A percentile compares a stretch with the other conserved stretches of the same genome.
Conservation (phyloP, 805 yeast species). For the Saturnispora sanitii region DNA sequence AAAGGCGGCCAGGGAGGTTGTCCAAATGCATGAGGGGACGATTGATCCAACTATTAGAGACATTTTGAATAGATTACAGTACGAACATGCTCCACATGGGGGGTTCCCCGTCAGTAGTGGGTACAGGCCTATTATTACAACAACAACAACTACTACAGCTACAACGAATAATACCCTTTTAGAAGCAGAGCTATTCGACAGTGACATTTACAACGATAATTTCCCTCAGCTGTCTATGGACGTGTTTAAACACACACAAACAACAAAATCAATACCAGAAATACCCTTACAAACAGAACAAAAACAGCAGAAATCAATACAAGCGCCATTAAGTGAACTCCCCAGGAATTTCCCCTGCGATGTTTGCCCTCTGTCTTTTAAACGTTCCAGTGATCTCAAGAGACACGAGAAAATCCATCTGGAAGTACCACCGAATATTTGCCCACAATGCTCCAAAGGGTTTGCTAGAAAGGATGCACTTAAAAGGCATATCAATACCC, state of each 20-base stretch:
- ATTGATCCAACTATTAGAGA: slow-evolving; percentile 58
- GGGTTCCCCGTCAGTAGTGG: slow-evolving; percentile 31
- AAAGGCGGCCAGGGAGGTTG: slow-evolving; percentile 52
- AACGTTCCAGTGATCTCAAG: slow-evolving; percentile 59
- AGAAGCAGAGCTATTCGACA: too few relatives aligned
- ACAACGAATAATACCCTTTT: neutral
- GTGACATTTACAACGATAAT: neutral
- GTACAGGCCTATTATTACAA: slow-evolving; percentile 9
- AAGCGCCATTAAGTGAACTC: slow-evolving; percentile 13
- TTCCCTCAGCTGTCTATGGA: slow-evolving; percentile 1
- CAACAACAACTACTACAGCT: neutral
- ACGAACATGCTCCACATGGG: slow-evolving; percentile 50
- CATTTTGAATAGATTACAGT: slow-evolving; percentile 48
- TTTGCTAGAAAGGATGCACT: slow-evolving; percentile 78
- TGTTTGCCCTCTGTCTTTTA: slow-evolving; percentile 53
- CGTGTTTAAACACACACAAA: neutral
- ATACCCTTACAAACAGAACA: neutral
- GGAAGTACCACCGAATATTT: slow-evolving; percentile 62
- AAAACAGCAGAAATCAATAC: neutral
- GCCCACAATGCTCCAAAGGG: slow-evolving; percentile 70
- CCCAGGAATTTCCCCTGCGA: slow-evolving; percentile 34
- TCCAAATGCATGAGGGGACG: slow-evolving; percentile 31
- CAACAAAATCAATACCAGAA: neutral
- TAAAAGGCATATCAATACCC: slow-evolving; percentile 64
- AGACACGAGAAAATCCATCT: slow-evolving; percentile 71